Conservation (phyloP, 1,139 yeast species). For the Hemisphaericaspora xylanilytica region DNA sequence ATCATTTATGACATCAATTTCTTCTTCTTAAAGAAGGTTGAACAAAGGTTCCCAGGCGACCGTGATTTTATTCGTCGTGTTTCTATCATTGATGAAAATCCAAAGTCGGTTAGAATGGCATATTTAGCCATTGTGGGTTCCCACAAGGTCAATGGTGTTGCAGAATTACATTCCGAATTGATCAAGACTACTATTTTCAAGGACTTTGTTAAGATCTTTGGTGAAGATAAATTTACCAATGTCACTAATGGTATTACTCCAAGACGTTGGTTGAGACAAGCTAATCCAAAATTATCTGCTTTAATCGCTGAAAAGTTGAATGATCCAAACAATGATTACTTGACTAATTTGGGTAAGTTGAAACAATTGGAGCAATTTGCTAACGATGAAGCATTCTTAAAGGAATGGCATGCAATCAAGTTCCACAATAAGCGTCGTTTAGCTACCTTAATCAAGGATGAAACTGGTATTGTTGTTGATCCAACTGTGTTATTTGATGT, state of each 20-base stretch:
- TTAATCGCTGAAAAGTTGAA: slow-evolving; percentile 73
- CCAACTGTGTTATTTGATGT: slow-evolving; percentile 80
- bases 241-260: slow-evolving; percentile 97
- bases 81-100: slow-evolving; percentile 74
- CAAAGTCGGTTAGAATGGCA: slow-evolving; percentile 91
- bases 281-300: slow-evolving; percentile 75
- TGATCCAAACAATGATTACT: slow-evolving; percentile 58
- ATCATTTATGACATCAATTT: slow-evolving; percentile 85
- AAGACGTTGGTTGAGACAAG: slow-evolving; percentile 94
- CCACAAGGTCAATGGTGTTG: slow-evolving; percentile 93
- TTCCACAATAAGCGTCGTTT: slow-evolving; percentile 65
- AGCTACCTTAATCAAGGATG: slow-evolving; percentile 65
- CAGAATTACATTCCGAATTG: slow-evolving; percentile 89
- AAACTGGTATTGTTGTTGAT: slow-evolving; percentile 68
- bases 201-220: slow-evolving; percentile 82
- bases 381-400: slow-evolving; percentile 67
- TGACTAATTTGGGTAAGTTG: slow-evolving; percentile 67
- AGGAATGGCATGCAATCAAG: slow-evolving; percentile 72
- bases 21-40: slow-evolving; percentile 74
- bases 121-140: slow-evolving; percentile 88
- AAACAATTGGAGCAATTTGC: slow-evolving; percentile 66
- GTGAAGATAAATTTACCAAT: slow-evolving; percentile 79
- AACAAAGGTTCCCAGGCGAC: slow-evolving; percentile 69
- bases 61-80: slow-evolving; percentile 66
- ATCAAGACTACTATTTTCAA: slow-evolving; percentile 86